Evolutionary conservation across 345 rosid species (phyloP).

Genomic region (Rhodomyrtus tomentosa): DNA sequence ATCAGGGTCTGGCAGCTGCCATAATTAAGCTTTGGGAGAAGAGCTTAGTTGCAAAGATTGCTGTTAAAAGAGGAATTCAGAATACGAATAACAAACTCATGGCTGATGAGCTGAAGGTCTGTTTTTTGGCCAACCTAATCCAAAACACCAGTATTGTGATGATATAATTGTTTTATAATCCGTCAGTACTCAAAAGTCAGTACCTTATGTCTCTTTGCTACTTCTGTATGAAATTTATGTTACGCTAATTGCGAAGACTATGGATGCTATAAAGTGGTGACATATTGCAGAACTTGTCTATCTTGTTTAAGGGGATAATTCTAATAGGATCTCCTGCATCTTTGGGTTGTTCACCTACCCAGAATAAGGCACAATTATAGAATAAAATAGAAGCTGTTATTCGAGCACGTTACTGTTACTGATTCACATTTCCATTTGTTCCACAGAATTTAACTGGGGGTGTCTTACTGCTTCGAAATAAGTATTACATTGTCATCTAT

Average conservation of each 20-base stretch:
- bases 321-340: neutral
- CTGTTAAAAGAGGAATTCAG: constrained; percentile 95
- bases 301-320: neutral
- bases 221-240: neutral
- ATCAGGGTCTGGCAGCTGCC: constrained; percentile 91
- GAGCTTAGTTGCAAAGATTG: constrained; percentile 75
- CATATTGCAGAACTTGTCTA: neutral
- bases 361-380: neutral
- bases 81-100: constrained; percentile 94
- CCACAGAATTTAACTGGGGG: constrained; percentile 83
- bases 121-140: constrained; percentile 1
- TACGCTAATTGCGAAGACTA: neutral
- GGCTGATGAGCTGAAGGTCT: constrained; percentile 94
- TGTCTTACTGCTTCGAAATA: constrained; percentile 84
- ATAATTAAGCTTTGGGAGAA: constrained; percentile 91
- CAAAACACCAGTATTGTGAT: neutral
- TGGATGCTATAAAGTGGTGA: neutral
- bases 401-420: neutral
- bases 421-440: neutral
- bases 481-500: constrained; percentile 82
- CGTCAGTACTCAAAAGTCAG: neutral
- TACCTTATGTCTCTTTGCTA: neutral
- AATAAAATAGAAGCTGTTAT: neutral
- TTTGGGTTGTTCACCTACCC: neutral
- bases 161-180: neutral